Evolutionary conservation across 306 rosid genomes (phyloP).

Genomic region (Medicago ruthenica): DNA sequence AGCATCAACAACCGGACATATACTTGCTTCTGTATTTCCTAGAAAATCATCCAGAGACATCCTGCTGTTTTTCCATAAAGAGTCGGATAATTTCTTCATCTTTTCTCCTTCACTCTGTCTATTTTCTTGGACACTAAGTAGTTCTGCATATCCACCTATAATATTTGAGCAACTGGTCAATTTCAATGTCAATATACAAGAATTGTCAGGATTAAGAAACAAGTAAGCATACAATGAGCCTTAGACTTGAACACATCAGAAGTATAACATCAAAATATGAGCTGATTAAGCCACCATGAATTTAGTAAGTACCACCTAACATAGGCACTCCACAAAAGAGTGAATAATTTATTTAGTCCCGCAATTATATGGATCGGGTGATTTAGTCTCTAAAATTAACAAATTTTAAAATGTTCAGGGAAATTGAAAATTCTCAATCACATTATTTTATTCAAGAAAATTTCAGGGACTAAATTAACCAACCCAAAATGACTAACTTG

Average conservation of each 20-base stretch:
- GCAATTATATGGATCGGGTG: too few relatives aligned
- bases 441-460: too few relatives aligned
- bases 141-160: constrained; percentile 81
- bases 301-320: too few relatives aligned
- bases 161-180: constrained; percentile 18
- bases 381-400: too few relatives aligned
- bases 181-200: constrained; percentile 22
- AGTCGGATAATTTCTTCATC: constrained; percentile 67
- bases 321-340: too few relatives aligned
- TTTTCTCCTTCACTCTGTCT: constrained; percentile 76
- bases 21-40: constrained; percentile 54
- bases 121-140: constrained; percentile 73
- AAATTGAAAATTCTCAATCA: too few relatives aligned
- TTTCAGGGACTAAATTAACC: too few relatives aligned
- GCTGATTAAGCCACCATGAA: not conserved
- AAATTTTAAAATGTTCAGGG: too few relatives aligned
- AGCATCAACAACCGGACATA: constrained; percentile 61
- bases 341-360: too few relatives aligned
- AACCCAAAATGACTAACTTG: too few relatives aligned
- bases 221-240: not conserved
- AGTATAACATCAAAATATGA: not conserved
- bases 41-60: constrained; percentile 76
- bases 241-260: not conserved
- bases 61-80: constrained; percentile 65
- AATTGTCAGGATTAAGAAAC: constrained; percentile 6